phyloP scores from a whole-genome alignment of 305 asterid genomes.

The Andrographis paniculata region DNA sequence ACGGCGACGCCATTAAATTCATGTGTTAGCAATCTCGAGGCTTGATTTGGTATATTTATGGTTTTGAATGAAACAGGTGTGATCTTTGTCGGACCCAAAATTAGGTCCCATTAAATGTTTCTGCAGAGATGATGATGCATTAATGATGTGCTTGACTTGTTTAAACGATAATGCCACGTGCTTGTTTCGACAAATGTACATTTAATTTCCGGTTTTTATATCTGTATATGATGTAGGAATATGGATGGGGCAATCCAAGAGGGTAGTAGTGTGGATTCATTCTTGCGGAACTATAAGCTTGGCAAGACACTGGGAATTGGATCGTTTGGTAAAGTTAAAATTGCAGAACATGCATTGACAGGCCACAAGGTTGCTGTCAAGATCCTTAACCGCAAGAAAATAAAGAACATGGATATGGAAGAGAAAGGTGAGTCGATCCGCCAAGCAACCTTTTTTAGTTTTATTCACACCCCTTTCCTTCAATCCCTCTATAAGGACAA shows the following conservation, averaged over 20 bases:
- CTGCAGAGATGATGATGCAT: background rate
- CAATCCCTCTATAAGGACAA: no score
- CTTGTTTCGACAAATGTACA: background rate
- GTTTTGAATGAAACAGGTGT: no score
- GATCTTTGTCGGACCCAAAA: no score
- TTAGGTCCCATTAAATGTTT: no score
- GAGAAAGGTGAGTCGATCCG: constrained; percentile 64
- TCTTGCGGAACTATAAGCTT: constrained; percentile 74
- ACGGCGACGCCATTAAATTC: background rate
- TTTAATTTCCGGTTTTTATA: background rate
- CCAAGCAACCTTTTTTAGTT: no score
- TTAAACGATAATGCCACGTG: background rate
- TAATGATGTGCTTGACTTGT: background rate
- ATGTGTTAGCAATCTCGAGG: background rate
- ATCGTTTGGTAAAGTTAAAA: constrained; percentile 86
- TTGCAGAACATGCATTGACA: constrained; percentile 79
- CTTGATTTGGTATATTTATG: background rate
- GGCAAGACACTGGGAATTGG: constrained; percentile 97
- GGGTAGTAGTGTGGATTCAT: constrained; percentile 56
- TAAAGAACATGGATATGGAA: constrained; percentile 92
- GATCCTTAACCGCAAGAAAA: constrained; percentile 85
- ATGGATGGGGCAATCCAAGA: constrained; percentile 73
- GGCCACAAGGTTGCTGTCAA: constrained; percentile 91
- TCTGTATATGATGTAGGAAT: constrained; percentile 32
- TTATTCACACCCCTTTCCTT: no score